phyloP scores from a whole-genome alignment of 2,329 filamentous ascomycete species.

The Talaromyces marneffei region DNA sequence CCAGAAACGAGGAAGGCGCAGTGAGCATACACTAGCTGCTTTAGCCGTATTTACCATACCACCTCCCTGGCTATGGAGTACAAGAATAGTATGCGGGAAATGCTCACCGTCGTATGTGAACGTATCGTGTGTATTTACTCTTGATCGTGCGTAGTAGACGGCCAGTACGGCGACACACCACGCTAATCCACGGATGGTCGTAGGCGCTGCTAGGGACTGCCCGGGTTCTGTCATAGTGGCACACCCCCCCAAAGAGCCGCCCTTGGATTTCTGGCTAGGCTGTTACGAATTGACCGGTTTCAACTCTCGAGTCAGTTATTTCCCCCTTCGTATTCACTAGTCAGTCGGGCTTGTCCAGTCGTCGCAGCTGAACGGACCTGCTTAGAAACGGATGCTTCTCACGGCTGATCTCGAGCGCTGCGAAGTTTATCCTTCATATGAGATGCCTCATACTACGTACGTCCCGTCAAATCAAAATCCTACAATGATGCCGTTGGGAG shows the following conservation, averaged over 20 bases:
- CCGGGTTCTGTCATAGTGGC: neutral
- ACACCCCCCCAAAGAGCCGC: neutral
- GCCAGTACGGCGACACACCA: neutral
- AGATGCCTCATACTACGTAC: neutral
- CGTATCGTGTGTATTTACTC: neutral
- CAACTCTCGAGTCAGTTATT: neutral
- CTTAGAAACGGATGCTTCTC: neutral
- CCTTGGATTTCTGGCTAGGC: neutral
- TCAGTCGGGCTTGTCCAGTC: neutral
- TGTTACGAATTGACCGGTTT: neutral
- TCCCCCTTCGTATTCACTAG: neutral
- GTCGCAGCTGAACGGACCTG: neutral
- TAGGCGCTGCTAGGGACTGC: neutral
- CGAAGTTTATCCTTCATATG: neutral
- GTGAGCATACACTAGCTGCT: neutral
- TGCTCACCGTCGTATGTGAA: neutral
- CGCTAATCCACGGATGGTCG: neutral
- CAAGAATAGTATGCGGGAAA: neutral
- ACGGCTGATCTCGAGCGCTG: neutral
- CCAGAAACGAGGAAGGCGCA: constrained; percentile 4
- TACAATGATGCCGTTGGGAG: neutral
- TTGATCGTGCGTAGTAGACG: too few species aligned
- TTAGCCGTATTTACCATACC: neutral
- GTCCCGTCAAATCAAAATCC: neutral
- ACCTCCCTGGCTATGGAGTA: too few species aligned